Percentiles rank a stretch among this genome's conserved stretches.
These are phyloP conservation scores for Spiraea crenata DNA, from an alignment of 331 rosid species.

Conservation along the genomic window DNA sequence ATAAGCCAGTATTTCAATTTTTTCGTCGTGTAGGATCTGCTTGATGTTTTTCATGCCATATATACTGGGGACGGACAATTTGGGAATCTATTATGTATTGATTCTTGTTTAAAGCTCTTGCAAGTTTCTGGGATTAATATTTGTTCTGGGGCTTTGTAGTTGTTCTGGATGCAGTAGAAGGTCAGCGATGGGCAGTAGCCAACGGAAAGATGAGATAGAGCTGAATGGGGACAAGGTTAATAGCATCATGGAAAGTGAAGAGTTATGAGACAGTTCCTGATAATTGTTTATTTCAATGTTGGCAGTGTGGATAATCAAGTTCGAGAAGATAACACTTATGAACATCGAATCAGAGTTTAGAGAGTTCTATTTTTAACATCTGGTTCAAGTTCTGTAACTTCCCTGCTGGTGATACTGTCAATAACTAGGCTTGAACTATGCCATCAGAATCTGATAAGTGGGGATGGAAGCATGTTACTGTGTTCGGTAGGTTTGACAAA, in stretches of 20 bases:
- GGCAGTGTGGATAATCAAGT: not conserved
- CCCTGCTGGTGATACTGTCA: slow-evolving; percentile 12
- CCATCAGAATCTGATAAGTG: slow-evolving; percentile 51
- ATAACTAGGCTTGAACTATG: slow-evolving; percentile 34
- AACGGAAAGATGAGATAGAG: not conserved
- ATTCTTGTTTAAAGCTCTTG: not conserved
- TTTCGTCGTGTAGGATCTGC: not conserved
- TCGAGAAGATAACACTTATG: not conserved
- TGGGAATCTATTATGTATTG: not conserved
- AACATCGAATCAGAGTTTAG: not conserved
- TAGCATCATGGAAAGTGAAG: not conserved
- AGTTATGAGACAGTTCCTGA: not conserved
- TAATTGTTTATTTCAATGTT: not conserved
- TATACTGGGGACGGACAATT: not conserved
- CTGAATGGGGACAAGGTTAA: not conserved
- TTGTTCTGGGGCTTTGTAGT: not conserved
- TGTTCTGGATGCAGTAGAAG: not conserved
- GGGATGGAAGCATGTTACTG: slow-evolving; percentile 64
- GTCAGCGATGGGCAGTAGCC: not conserved
- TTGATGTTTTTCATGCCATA: not conserved
- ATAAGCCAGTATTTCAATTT: not conserved
- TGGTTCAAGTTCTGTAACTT: not conserved
- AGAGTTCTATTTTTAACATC: not conserved
- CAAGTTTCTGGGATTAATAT: not conserved
- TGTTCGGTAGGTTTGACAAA: slow-evolving; percentile 66